These are phyloP conservation scores for Flueggea neowawraea DNA, from an alignment of 441 rosid genomes.

Conservation along the genomic window DNA sequence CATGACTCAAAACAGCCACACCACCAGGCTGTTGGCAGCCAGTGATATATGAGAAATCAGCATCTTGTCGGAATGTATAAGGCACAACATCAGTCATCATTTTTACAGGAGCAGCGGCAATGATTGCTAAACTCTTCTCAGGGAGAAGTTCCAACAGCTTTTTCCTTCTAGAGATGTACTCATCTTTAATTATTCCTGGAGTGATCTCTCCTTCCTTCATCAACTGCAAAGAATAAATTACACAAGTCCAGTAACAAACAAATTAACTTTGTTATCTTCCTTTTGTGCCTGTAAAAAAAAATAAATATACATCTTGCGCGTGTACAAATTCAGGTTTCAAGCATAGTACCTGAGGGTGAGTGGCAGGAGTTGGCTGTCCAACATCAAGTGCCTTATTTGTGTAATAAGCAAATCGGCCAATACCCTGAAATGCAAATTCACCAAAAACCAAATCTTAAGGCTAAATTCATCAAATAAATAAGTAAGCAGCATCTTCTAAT, in stretches of 20 bases:
- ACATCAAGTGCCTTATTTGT: slow-evolving; percentile 45
- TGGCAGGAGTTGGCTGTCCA: slow-evolving; percentile 85
- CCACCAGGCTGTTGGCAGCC: slow-evolving; percentile 99
- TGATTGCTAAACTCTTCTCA: slow-evolving; percentile 65
- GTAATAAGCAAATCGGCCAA: slow-evolving; percentile 43
- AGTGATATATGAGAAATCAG: slow-evolving; percentile 80
- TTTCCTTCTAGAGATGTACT: slow-evolving; percentile 75
- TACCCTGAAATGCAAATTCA: slow-evolving; percentile 39
- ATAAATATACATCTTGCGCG: neutral
- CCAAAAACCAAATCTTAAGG: neutral
- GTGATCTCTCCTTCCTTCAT: slow-evolving; percentile 89
- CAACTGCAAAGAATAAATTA: slow-evolving; percentile 44
- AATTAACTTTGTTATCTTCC: too few relatives aligned
- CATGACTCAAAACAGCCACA: slow-evolving; percentile 71
- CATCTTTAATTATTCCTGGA: slow-evolving; percentile 75
- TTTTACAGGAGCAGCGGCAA: slow-evolving; percentile 88
- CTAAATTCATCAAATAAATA: neutral
- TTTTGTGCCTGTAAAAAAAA: too few relatives aligned
- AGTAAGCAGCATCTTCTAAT: too few relatives aligned
- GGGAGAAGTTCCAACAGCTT: slow-evolving; percentile 81
- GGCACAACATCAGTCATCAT: slow-evolving; percentile 99
- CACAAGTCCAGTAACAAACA: slow-evolving; percentile 1
- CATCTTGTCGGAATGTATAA: slow-evolving; percentile 85
- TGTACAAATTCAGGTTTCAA: neutral
- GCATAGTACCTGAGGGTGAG: slow-evolving; percentile 96